These are phyloP conservation scores for Paecilomyces niveus DNA, from an alignment of 2,329 filamentous ascomycete species.

Conservation along the genomic window DNA sequence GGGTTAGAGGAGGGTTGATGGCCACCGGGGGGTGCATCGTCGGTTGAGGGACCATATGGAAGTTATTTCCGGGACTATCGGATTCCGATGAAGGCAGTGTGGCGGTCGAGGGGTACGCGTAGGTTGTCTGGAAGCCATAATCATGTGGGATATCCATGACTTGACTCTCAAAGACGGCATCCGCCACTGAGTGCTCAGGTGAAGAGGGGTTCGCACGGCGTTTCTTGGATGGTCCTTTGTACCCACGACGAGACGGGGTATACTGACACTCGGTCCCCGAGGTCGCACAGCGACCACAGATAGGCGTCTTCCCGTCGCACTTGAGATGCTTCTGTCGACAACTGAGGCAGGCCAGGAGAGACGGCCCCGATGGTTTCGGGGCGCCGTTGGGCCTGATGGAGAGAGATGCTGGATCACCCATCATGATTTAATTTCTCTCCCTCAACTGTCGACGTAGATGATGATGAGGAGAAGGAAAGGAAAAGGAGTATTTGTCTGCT, in stretches of 20 bases:
- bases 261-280: slow-evolving; percentile 60
- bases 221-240: slow-evolving; percentile 59
- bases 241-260: slow-evolving; percentile 66
- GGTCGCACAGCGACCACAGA: slow-evolving; percentile 58
- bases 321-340: slow-evolving; percentile 62
- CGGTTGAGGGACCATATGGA: not conserved
- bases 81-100: slow-evolving; percentile 18
- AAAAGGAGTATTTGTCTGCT: not conserved
- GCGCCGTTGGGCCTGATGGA: slow-evolving; percentile 8
- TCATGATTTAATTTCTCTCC: slow-evolving; percentile 10
- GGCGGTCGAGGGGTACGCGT: slow-evolving; percentile 16
- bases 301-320: slow-evolving; percentile 61
- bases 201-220: slow-evolving; percentile 29
- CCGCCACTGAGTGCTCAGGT: slow-evolving; percentile 42
- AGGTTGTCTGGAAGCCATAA: slow-evolving; percentile 29
- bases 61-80: slow-evolving; percentile 13
- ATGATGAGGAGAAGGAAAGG: not conserved
- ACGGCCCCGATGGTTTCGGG: slow-evolving; percentile 24
- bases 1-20: slow-evolving; percentile 22
- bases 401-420: slow-evolving; percentile 19
- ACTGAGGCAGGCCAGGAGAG: slow-evolving; percentile 40
- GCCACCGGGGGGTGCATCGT: not conserved
- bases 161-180: slow-evolving; percentile 27
- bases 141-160: slow-evolving; percentile 32
- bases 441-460: not conserved